phyloP scores from a whole-genome alignment of 352 stramenopile genomes.

The Phytophthora sp. region DNA sequence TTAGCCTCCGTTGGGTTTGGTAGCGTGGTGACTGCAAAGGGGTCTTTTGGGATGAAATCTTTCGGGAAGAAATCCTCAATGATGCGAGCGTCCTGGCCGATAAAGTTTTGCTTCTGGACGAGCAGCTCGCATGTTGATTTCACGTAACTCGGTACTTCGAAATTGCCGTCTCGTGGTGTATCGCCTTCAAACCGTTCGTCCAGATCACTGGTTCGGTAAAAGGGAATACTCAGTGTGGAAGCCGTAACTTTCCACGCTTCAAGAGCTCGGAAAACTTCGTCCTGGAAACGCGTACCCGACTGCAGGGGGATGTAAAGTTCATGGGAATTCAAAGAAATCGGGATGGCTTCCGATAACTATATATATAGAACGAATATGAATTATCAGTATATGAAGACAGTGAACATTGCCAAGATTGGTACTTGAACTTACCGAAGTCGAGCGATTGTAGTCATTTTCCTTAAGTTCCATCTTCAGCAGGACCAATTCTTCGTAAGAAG shows the following conservation, averaged over 20 bases:
- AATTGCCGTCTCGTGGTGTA: slow-evolving; percentile 44
- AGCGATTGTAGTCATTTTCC: slow-evolving; percentile 19
- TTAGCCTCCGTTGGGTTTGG: slow-evolving; percentile 37
- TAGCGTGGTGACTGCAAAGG: slow-evolving; percentile 42
- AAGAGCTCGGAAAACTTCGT: slow-evolving; percentile 63
- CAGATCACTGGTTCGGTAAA: slow-evolving; percentile 62
- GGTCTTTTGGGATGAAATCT: slow-evolving; percentile 69
- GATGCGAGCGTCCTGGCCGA: slow-evolving; percentile 20
- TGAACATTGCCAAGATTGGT: not conserved
- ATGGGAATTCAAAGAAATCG: slow-evolving; percentile 35
- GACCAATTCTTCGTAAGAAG: slow-evolving; percentile 68
- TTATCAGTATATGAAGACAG: too few species aligned
- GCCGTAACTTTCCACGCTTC: slow-evolving; percentile 62
- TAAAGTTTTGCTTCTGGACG: slow-evolving; percentile 26
- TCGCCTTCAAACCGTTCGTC: slow-evolving; percentile 42
- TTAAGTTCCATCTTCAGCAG: slow-evolving; percentile 66
- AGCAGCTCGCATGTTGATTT: slow-evolving; percentile 36
- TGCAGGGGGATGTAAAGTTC: slow-evolving; percentile 61
- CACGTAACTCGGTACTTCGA: slow-evolving; percentile 24
- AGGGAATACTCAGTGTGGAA: slow-evolving; percentile 48
- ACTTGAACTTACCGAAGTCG: slow-evolving; percentile 31
- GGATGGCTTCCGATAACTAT: slow-evolving; percentile 49
- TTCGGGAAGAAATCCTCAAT: slow-evolving; percentile 53
- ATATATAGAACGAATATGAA: not conserved
- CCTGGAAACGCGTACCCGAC: slow-evolving; percentile 67